phyloP scores from a whole-genome alignment of 202 grass and related monocot genomes.

The Zizania palustris region DNA sequence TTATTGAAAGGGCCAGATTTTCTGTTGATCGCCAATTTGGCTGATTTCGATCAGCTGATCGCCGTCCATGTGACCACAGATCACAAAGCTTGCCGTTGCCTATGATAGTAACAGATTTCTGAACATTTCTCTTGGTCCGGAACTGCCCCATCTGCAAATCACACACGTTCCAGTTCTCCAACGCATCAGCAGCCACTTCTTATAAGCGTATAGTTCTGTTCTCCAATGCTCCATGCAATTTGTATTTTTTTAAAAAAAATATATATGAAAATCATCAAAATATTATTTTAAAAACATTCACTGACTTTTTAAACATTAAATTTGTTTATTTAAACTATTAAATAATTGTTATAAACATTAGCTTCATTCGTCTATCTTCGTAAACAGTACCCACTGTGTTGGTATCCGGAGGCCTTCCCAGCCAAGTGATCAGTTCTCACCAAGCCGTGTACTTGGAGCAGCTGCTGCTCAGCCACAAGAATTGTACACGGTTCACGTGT shows the following conservation, averaged over 20 bases:
- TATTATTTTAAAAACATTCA: too few relatives aligned
- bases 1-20: background rate
- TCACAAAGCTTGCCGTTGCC: background rate
- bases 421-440: background rate
- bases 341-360: too few relatives aligned
- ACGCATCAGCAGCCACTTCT: background rate
- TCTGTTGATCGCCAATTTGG: background rate
- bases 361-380: too few relatives aligned
- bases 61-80: background rate
- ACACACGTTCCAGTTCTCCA: background rate
- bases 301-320: too few relatives aligned
- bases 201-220: background rate
- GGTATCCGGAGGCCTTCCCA: conserved; percentile 9
- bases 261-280: too few relatives aligned
- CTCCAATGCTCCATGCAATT: too few relatives aligned
- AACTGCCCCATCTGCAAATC: background rate
- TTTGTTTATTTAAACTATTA: too few relatives aligned
- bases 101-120: background rate
- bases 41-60: background rate
- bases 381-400: background rate
- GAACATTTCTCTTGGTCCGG: conserved; percentile 7
- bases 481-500: background rate
- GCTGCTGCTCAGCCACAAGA: conserved; percentile 41
- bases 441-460: background rate
- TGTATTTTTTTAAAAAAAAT: too few relatives aligned